phyloP scores from a whole-genome alignment of 129 eudicot species.

The Kitagawia praeruptora region DNA sequence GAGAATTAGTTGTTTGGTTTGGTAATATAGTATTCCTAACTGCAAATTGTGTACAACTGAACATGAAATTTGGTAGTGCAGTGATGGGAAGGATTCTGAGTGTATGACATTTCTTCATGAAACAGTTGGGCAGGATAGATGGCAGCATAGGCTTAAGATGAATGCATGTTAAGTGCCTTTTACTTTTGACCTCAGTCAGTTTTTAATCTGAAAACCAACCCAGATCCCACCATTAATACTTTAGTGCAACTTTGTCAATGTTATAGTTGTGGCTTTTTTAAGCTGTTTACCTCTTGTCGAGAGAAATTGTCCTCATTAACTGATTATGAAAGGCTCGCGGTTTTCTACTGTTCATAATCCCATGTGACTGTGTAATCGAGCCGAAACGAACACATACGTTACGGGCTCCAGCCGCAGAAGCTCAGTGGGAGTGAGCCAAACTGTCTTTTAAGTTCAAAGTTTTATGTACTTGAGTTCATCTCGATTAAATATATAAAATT shows the following conservation, averaged over 20 bases:
- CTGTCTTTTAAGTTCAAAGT: too few relatives aligned
- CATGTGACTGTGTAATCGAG: too few relatives aligned
- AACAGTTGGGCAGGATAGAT: not conserved
- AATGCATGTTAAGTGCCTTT: not conserved
- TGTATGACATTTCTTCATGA: not conserved
- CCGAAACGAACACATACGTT: too few relatives aligned
- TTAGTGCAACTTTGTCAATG: not conserved
- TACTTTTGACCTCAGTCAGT: not conserved
- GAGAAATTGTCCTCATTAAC: not conserved
- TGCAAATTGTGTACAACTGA: not conserved
- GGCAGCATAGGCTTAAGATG: not conserved
- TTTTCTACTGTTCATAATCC: not conserved
- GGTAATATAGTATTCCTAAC: not conserved
- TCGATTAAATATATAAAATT: too few relatives aligned
- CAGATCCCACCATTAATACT: not conserved
- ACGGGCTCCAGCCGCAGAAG: too few relatives aligned
- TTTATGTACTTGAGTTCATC: too few relatives aligned
- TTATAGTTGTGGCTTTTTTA: not conserved
- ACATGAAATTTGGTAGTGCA: not conserved
- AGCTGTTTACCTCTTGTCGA: not conserved
- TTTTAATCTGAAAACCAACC: not conserved
- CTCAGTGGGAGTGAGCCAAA: too few relatives aligned
- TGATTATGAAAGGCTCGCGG: too few relatives aligned
- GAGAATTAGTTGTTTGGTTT: not conserved
- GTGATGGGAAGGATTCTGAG: not conserved